Conservation (phyloP, 2,329 filamentous ascomycete genomes). For the Dissoconium aciculare region DNA sequence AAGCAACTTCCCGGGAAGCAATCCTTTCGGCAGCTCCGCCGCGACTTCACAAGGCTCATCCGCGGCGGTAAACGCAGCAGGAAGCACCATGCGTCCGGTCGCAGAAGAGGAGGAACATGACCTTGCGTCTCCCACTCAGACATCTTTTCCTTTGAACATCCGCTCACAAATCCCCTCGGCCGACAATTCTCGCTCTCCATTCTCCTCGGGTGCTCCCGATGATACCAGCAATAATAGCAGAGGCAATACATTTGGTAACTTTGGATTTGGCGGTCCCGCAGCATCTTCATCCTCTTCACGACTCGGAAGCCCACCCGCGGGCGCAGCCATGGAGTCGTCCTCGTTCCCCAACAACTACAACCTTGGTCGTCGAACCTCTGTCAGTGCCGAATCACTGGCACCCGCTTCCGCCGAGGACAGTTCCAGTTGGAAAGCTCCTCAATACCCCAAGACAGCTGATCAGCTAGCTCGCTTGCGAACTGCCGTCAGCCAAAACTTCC, state of each 20-base stretch:
- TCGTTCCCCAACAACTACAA: constrained; percentile 87
- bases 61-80: too few relatives aligned
- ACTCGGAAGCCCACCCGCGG: constrained; percentile 22
- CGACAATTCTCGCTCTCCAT: constrained; percentile 27
- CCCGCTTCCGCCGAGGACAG: constrained; percentile 69
- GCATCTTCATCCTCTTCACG: constrained; percentile 14
- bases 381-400: constrained; percentile 91
- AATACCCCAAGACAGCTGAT: constrained; percentile 66
- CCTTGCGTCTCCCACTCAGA: constrained; percentile 56
- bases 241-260: constrained; percentile 22
- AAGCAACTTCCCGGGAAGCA: constrained; percentile 61
- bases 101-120: constrained; percentile 70
- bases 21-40: constrained; percentile 49
- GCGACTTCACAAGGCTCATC: constrained; percentile 26
- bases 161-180: constrained; percentile 36
- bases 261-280: constrained; percentile 17
- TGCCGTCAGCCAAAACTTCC: constrained; percentile 77
- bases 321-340: constrained; percentile 40
- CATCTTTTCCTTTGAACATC: constrained; percentile 30
- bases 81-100: constrained; percentile 46
- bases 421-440: constrained; percentile 81
- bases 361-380: constrained; percentile 80
- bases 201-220: constrained; percentile 23
- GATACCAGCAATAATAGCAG: constrained; percentile 18
- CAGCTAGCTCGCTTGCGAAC: constrained; percentile 65